phyloP scores from a whole-genome alignment of 208 protist genomes.

The Porcisia deanei region DNA sequence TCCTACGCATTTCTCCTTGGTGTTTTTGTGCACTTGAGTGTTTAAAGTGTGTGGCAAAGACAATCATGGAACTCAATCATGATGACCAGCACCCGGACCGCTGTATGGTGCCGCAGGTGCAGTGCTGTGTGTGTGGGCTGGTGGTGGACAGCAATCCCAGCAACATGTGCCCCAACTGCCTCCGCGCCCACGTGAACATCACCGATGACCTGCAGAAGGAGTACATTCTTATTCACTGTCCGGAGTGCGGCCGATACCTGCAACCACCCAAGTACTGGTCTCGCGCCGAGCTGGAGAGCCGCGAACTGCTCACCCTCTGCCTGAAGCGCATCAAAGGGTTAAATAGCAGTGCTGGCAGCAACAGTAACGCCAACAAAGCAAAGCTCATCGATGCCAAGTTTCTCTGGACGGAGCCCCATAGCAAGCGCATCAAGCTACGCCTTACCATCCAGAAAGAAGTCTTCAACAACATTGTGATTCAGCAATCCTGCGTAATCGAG shows the following conservation, averaged over 20 bases:
- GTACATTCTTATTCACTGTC: constrained; percentile 95
- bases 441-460: constrained; percentile 99
- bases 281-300: constrained; percentile 95
- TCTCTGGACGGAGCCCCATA: constrained; percentile 99
- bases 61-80: constrained; percentile 31
- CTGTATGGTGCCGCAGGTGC: constrained; percentile 74
- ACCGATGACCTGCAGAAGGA: constrained; percentile 98
- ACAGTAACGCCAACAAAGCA: constrained; percentile 93
- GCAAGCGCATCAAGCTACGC: constrained; percentile 97
- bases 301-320: constrained; percentile 97
- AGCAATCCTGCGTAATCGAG: constrained; percentile 98
- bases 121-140: constrained; percentile 97
- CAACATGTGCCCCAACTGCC: constrained; percentile 99
- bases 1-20: not conserved
- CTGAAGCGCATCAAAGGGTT: constrained; percentile 97
- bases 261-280: constrained; percentile 98
- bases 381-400: constrained; percentile 98
- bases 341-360: constrained; percentile 88
- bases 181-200: constrained; percentile 97
- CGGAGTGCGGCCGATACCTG: constrained; percentile 95
- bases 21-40: not conserved
- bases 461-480: constrained; percentile 95
- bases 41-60: not conserved
- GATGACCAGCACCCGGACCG: constrained; percentile 58
- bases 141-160: constrained; percentile 97